Conservation (phyloP, 768 basidiomycete species). For the Lactarius hengduanensis region DNA sequence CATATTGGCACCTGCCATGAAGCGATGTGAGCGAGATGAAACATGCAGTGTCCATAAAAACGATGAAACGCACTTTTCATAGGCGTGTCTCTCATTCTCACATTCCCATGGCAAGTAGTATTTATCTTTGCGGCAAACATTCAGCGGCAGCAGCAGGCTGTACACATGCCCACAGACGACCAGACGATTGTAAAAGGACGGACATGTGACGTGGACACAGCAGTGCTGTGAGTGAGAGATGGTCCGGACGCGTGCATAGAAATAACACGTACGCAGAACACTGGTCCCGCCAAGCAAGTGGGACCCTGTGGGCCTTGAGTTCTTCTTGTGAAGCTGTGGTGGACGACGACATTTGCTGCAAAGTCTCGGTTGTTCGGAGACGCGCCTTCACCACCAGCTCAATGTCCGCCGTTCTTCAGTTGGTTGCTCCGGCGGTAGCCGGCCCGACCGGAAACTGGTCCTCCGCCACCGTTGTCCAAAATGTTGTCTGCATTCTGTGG, state of each 20-base stretch:
- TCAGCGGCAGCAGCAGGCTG: constrained; percentile 85
- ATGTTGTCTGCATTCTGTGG: too few relatives aligned
- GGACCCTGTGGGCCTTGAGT: constrained; percentile 71
- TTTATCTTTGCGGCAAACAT: constrained; percentile 77
- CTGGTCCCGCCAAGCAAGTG: constrained; percentile 82
- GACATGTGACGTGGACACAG: constrained; percentile 3
- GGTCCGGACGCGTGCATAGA: background rate
- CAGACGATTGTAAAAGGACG: background rate
- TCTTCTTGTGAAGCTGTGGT: constrained; percentile 82
- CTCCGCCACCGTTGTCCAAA: background rate
- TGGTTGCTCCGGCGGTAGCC: background rate
- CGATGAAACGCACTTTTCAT: constrained; percentile 68
- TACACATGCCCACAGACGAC: background rate
- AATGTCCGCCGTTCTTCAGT: background rate
- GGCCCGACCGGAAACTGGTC: background rate
- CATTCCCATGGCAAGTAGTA: constrained; percentile 91
- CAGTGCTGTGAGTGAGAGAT: background rate
- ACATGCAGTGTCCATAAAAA: background rate
- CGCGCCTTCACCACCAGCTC: constrained; percentile 31
- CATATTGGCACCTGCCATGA: constrained; percentile 79
- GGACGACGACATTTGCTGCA: constrained; percentile 57
- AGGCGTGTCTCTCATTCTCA: constrained; percentile 80
- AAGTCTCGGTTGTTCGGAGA: background rate
- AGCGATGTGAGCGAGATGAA: constrained; percentile 4
- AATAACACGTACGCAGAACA: constrained; percentile 77